These are phyloP conservation scores for Irpex sp. DNA, from an alignment of 1,284 basidiomycete genomes.

Conservation along the genomic window DNA sequence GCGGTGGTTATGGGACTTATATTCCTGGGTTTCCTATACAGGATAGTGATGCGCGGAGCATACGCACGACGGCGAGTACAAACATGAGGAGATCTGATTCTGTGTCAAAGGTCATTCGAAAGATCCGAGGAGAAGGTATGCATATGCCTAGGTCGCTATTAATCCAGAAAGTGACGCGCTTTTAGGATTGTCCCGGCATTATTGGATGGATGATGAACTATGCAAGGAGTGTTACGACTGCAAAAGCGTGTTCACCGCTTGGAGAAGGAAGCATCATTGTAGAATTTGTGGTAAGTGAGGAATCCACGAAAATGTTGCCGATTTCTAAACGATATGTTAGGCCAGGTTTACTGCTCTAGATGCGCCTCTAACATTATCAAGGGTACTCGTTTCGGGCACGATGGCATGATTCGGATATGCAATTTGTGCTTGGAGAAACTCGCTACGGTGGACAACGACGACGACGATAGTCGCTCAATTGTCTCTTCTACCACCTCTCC, in stretches of 20 bases:
- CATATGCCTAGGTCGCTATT: background rate
- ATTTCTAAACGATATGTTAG: conserved; percentile 35
- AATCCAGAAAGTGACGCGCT: conserved; percentile 13
- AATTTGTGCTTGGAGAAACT: conserved; percentile 93
- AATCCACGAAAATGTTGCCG: background rate
- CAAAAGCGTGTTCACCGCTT: conserved; percentile 86
- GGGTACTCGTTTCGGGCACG: conserved; percentile 89
- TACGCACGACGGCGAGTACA: conserved; percentile 65
- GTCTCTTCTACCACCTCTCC: conserved; percentile 60
- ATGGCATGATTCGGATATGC: conserved; percentile 91
- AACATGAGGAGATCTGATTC: conserved; percentile 74
- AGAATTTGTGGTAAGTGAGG: conserved; percentile 75
- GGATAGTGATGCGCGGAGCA: conserved; percentile 73
- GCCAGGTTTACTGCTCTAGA: conserved; percentile 87
- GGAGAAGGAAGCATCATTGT: conserved; percentile 94
- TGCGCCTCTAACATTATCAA: conserved; percentile 98
- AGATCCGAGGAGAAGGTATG: conserved; percentile 81
- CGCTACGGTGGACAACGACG: conserved; percentile 74
- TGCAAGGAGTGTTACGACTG: conserved; percentile 96
- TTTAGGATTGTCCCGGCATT: conserved; percentile 77
- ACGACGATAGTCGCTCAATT: conserved; percentile 77
- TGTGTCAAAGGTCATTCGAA: conserved; percentile 85
- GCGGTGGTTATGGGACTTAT: conserved; percentile 58
- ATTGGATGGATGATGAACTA: conserved; percentile 98
- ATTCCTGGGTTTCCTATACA: conserved; percentile 84